Percentiles rank a stretch among this genome's conserved stretches.
Evolutionary conservation across 2,329 filamentous ascomycete genomes (phyloP).

Genomic region (Apiospora hydei): DNA sequence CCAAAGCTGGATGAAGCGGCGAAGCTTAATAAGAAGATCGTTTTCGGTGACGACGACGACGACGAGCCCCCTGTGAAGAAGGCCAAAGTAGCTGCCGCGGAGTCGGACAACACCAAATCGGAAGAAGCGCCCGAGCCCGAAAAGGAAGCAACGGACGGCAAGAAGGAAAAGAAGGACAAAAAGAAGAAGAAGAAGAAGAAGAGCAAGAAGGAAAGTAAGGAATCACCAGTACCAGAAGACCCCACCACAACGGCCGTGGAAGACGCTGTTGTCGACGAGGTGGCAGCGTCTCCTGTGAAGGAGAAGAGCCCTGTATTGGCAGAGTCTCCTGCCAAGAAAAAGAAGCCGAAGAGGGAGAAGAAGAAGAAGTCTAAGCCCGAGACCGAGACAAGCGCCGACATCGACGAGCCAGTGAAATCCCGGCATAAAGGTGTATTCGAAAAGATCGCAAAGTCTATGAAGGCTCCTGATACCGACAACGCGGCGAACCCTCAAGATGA

Average conservation of each 20-base stretch:
- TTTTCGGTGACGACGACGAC: slow-evolving; percentile 33
- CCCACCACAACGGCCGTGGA: no score
- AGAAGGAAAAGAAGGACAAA: slow-evolving; percentile 43
- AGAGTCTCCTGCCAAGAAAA: background rate
- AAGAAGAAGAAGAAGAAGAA: slow-evolving; percentile 36
- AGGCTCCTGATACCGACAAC: slow-evolving; percentile 49
- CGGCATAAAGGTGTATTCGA: slow-evolving; percentile 61
- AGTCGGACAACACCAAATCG: background rate
- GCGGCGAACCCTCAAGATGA: slow-evolving; percentile 35
- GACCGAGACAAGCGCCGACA: slow-evolving; percentile 30
- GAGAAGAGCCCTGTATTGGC: background rate
- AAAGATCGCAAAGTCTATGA: slow-evolving; percentile 62
- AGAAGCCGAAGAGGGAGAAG: slow-evolving; percentile 44
- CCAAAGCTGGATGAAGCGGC: slow-evolving; percentile 35
- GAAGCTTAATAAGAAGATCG: slow-evolving; percentile 28
- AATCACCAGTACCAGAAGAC: slow-evolving; percentile 31
- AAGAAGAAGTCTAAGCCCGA: slow-evolving; percentile 13
- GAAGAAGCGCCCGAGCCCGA: background rate
- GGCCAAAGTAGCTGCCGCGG: slow-evolving; percentile 29
- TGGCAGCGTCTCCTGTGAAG: background rate
- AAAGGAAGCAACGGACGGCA: slow-evolving; percentile 16
- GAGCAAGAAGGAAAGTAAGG: slow-evolving; percentile 35
- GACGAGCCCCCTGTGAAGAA: slow-evolving; percentile 47
- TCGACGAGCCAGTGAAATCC: slow-evolving; percentile 28
- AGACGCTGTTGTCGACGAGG: background rate